Conservation (phyloP, 192 early-diverging fungal genomes). For the Coemansia sp. region DNA sequence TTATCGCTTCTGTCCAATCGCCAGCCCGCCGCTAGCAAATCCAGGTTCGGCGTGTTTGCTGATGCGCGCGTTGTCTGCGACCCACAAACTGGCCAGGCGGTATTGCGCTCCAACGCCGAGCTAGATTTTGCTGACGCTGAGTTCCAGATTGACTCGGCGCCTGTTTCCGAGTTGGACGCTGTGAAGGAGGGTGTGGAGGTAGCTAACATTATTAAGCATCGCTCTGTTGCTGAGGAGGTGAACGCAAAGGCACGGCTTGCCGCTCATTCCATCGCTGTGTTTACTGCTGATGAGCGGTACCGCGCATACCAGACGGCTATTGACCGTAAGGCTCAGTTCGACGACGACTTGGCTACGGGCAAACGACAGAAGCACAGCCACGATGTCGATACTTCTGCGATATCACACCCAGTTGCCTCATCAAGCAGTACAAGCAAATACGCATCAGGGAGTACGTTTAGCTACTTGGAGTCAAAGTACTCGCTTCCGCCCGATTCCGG, state of each 20-base stretch:
- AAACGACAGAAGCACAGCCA: constrained; percentile 22
- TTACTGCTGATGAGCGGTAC: constrained; percentile 31
- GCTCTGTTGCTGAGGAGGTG: neutral
- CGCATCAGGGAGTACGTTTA: neutral
- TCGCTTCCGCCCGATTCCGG: constrained; percentile 44
- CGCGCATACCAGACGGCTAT: constrained; percentile 34
- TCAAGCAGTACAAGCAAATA: neutral
- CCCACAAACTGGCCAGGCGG: constrained; percentile 21
- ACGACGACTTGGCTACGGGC: constrained; percentile 1
- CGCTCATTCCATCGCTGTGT: constrained; percentile 10
- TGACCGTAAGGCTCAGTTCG: constrained; percentile 14
- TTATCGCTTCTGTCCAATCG: neutral
- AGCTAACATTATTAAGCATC: constrained; percentile 12
- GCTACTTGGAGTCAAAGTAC: constrained; percentile 13
- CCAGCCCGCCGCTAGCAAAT: constrained; percentile 1
- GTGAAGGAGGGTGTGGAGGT: constrained; percentile 38
- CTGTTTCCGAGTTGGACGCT: constrained; percentile 26
- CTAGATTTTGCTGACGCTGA: neutral
- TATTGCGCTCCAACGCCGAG: constrained; percentile 20
- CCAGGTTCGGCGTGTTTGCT: constrained; percentile 25
- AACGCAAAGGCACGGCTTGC: neutral
- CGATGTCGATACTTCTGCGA: neutral
- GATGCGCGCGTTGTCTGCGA: constrained; percentile 26
- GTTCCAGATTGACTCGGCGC: neutral
- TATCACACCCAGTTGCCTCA: neutral